Base-by-base conservation (phyloP, 2,329 filamentous ascomycete genomes). In the Diaporthe vaccinii region DNA sequence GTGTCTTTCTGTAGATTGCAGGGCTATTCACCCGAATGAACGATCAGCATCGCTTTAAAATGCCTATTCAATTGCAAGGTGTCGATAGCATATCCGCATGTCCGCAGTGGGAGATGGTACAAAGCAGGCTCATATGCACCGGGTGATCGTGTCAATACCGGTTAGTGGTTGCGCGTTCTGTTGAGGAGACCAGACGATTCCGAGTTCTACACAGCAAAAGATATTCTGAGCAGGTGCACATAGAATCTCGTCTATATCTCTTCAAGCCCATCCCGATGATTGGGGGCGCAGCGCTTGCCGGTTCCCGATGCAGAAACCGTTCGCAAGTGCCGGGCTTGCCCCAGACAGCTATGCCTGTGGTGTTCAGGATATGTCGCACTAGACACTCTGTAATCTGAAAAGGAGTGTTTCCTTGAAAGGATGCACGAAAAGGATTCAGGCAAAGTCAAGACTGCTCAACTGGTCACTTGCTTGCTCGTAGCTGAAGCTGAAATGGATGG, bases 261-360 rank as follows among this genome's bases (percentile, higher is more conserved):
- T 49, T 39, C 65, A 39, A 28, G 3, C 3, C 22, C 31, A 4
- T 8, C 31, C 17, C 31, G 7, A 51, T 1, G 22, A n/a, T 25
- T 14, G 20, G 15, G 15, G 15, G 28, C 34, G 4, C 8, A 55
- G 46, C 22, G n/a, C n/a, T 34, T 53, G 15, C 14, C 31, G 31
- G 10, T 39, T 31, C 12, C 28, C 31, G 28, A 41, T 44, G 49
- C 36, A 55, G 49, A 53, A 34, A 34, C 34, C 49, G 34, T 34
- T 41, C n/a, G 12, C 49, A 69, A 55, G 65, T 55, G 65, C 65
- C 65, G 65, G 65, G 46, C n/a, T 28, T 14, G 49, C 65, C 65
- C 36, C 46, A 53, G 34, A 55, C 65, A 55, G 20, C 65, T 36
- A n/a, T 41, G 49, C 34, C 49, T 55, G 22, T 53, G 17, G 49